phyloP scores from a whole-genome alignment of 345 rosid species.

The Lenwebbia sp. region DNA sequence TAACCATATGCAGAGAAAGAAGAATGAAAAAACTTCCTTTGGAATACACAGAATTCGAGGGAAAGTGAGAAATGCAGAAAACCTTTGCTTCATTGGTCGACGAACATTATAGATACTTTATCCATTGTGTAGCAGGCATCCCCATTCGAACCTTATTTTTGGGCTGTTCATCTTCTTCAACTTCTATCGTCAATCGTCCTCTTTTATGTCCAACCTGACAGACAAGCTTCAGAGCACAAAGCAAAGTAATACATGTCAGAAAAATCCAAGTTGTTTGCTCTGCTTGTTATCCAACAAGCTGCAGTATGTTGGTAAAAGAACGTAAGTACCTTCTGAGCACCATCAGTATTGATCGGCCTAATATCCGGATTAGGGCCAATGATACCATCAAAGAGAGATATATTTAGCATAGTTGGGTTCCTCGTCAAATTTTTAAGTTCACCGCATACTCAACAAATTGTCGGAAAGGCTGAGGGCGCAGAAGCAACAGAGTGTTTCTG shows the following conservation, averaged over 20 bases:
- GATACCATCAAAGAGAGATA: slow-evolving; percentile 83
- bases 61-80: background rate
- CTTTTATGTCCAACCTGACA: slow-evolving; percentile 96
- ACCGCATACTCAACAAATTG: slow-evolving; percentile 89
- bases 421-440: slow-evolving; percentile 86
- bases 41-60: background rate
- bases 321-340: slow-evolving; percentile 68
- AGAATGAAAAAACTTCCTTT: background rate
- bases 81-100: slow-evolving; percentile 95
- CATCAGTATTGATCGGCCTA: slow-evolving; percentile 93
- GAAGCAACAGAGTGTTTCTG: slow-evolving; percentile 79
- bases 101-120: slow-evolving; percentile 92
- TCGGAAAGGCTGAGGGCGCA: slow-evolving; percentile 83
- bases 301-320: background rate
- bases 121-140: slow-evolving; percentile 99
- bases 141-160: slow-evolving; percentile 94
- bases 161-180: slow-evolving; percentile 87
- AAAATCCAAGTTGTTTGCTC: no score
- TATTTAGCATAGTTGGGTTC: slow-evolving; percentile 93
- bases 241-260: background rate
- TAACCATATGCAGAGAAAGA: slow-evolving; percentile 15
- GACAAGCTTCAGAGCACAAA: slow-evolving; percentile 55
- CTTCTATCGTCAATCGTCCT: slow-evolving; percentile 67
- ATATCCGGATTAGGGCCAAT: slow-evolving; percentile 90
- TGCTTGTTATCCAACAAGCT: background rate